Base-by-base conservation (phyloP, 805 yeast species). In the Naumovozyma dairenensis region DNA sequence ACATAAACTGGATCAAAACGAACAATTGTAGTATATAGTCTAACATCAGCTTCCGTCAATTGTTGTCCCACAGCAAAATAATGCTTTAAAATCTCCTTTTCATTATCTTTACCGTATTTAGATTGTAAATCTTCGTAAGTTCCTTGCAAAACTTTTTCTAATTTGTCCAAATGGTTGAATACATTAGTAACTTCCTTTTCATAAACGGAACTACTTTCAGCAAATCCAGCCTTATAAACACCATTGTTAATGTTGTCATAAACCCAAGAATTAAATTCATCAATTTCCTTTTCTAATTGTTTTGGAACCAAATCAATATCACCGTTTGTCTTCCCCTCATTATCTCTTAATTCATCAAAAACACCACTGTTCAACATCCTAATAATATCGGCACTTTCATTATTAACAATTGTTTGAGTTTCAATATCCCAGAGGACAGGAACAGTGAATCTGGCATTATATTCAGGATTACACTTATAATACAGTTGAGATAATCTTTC, bases 391-490 rank as follows among this genome's bases (percentile, higher is more conserved):
- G 89, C 69, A 40, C 93, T 79, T 60, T 89, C 97, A 58, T 89
- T 89, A 63, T 74, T 85, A 37, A 89, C 97, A 55, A 89, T 82
- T 1, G 94, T 81, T 35, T 74, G 61, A 21, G 72, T 69, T 60
- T 87, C 77, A 51, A 71, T 80, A 59, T 89, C 97, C 92, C 94
- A 89, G 47, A 89, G 66, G 2, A 87, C 82, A 1, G 97, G 97
- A 22, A 89, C 97, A 1, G 96, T 87, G 54, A 75, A 82, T 43
- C 96, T 67, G 3, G 93, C 96, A 12, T 58, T 62, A 59, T 85
- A 87, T 20, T 79, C 71, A 1, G 87, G 78, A 34, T 84, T 67
- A 6, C 82, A 82, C 57, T 76, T 77, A 60, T 62, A 76, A 56
- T 89, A 89, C 16, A 87, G 49, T 45, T 89, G 80, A 20, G 78